Evolutionary conservation across 176 grass and related monocot species (phyloP).

Genomic region (Lolium perenne): DNA sequence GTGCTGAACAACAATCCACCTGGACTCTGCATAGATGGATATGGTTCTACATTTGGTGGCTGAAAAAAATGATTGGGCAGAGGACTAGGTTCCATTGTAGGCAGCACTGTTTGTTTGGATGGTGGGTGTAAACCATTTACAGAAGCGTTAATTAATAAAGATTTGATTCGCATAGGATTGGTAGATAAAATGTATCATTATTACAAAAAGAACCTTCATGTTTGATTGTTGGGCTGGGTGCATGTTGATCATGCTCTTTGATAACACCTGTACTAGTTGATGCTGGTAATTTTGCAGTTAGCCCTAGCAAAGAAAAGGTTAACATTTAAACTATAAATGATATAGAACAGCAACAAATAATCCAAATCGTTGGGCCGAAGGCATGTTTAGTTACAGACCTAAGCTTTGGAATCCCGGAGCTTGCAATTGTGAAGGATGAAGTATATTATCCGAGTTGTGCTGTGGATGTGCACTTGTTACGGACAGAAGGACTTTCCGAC

Average conservation of each 20-base stretch:
- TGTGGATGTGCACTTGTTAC: slow-evolving; percentile 33
- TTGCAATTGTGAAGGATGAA: slow-evolving; percentile 49
- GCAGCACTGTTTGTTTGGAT: slow-evolving; percentile 34
- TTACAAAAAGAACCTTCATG: slow-evolving; percentile 29
- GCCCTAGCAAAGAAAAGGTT: slow-evolving; percentile 29
- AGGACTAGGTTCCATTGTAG: slow-evolving; percentile 39
- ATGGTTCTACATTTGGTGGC: neutral
- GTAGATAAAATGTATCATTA: neutral
- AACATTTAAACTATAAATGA: slow-evolving; percentile 34
- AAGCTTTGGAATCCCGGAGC: slow-evolving; percentile 42
- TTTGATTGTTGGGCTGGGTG: neutral
- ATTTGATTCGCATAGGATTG: neutral
- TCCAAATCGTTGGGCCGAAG: slow-evolving; percentile 25
- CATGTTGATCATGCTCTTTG: slow-evolving; percentile 21
- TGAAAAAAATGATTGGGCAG: slow-evolving; percentile 33
- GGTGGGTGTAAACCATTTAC: slow-evolving; percentile 36
- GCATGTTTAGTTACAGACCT: slow-evolving; percentile 45
- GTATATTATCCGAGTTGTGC: slow-evolving; percentile 39
- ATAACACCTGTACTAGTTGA: slow-evolving; percentile 25
- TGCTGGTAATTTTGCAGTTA: slow-evolving; percentile 42
- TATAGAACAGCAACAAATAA: slow-evolving; percentile 14
- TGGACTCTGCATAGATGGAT: slow-evolving; percentile 37
- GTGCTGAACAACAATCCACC: slow-evolving; percentile 28
- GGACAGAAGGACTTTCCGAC: slow-evolving; percentile 57
- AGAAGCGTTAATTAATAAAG: neutral